These are phyloP conservation scores for Claviceps fusiformis DNA, from an alignment of 2,329 filamentous ascomycete species.

Conservation along the genomic window DNA sequence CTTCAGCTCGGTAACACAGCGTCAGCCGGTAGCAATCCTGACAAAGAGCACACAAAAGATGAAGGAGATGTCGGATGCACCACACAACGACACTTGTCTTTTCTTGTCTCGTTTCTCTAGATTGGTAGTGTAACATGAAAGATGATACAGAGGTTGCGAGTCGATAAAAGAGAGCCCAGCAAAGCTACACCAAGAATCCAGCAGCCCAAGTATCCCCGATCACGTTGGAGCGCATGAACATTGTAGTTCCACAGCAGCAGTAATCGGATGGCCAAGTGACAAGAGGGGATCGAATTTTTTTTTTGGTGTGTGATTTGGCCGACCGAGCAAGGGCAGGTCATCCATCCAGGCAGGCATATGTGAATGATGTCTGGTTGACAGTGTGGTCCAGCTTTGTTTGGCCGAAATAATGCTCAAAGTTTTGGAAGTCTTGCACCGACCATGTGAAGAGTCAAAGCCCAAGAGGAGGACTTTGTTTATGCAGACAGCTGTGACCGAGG, in stretches of 20 bases:
- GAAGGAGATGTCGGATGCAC: background rate
- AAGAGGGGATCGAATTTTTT: background rate
- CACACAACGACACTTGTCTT: slow-evolving; percentile 3
- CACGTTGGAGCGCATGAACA: background rate
- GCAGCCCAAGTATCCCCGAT: slow-evolving; percentile 1
- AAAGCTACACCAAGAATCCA: slow-evolving; percentile 1
- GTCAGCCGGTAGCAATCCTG: background rate
- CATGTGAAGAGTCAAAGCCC: no score
- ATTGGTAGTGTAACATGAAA: slow-evolving; percentile 1
- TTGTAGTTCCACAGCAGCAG: background rate
- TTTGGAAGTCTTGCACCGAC: background rate
- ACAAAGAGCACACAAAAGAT: background rate
- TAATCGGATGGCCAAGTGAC: background rate
- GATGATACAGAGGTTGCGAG: background rate
- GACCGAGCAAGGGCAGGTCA: background rate
- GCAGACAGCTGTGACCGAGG: background rate
- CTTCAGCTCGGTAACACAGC: background rate
- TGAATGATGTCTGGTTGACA: background rate
- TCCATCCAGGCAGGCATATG: background rate
- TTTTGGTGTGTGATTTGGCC: background rate
- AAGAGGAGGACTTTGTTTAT: no score
- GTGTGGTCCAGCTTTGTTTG: background rate
- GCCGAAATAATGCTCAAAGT: background rate
- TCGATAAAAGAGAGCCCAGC: background rate
- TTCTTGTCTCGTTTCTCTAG: background rate